Base-by-base conservation (phyloP, 129 eudicot species). In the Calendula officinalis region DNA sequence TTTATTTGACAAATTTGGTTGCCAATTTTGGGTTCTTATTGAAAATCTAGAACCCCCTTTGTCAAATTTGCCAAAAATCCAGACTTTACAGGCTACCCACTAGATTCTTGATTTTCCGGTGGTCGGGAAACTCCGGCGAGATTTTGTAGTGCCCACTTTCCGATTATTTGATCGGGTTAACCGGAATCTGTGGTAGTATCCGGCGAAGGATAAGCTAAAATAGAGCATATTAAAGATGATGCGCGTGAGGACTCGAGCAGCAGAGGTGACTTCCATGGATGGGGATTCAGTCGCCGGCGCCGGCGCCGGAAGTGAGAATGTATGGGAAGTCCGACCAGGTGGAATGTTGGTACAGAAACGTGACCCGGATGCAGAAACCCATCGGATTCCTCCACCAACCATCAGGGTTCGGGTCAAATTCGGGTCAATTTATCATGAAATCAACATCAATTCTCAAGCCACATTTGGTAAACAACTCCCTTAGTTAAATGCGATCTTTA, bases 331-430 rank as follows among this genome's bases (percentile, higher is more conserved):
- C 52, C 67, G 97, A 62, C 97, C 97, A 0, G 88, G 97, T 42
- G 97, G 97, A 74, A 90, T 90, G 97, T 47, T 90, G 74, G 97
- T 90, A 1, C 97, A 90, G 77, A 90, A 81, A 67, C 72, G 97
- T 9, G 76, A 70, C 71, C 84, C 82, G 3, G 92, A 90, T 65
- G 71, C 71, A 4, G 89, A 86, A 41, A 71, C 79, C 12, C 64
- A 60, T 68, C 71, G 80, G 6, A 50, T 69, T n/a, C 90, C 86
- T 5, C 89, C 95, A 22, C 95, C 95, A 3, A 81, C 87, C 8
- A 90, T 90, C n/a, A 73, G 92, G 4, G 95, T 90, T 43, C 92
- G 97, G 67, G 97, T 90, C 80, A 90, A 90, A 63, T 77, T 77
- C 60, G 92, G 89, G 67, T 80, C 91, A 35, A 34, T 77, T 61